Percentiles rank a stretch among this genome's conserved stretches.
Conservation (phyloP, 169 alveolate species). For the Babesia bovis region DNA sequence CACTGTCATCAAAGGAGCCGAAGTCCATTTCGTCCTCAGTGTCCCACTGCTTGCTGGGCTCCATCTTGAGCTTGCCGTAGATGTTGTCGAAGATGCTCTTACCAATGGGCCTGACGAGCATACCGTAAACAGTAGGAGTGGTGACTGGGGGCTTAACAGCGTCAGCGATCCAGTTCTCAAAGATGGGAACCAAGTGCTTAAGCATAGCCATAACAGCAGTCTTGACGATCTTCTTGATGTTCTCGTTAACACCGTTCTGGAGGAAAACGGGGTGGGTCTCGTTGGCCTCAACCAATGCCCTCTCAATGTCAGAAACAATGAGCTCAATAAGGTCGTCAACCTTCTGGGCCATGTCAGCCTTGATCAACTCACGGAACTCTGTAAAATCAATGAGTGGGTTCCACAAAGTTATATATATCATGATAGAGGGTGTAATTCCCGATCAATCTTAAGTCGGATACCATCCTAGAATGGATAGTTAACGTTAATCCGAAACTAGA, state of each 20-base stretch:
- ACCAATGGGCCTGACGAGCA: conserved; percentile 59
- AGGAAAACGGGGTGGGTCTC: conserved; percentile 18
- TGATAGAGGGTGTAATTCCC: no score
- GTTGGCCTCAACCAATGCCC: conserved; percentile 25
- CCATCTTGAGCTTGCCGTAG: conserved; percentile 51
- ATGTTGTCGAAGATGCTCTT: conserved; percentile 60
- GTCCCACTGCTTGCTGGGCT: conserved; percentile 20
- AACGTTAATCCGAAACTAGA: no score
- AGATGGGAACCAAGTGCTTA: conserved; percentile 60
- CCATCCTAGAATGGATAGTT: no score
- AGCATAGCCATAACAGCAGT: conserved; percentile 32
- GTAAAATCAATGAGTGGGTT: neutral
- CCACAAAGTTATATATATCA: no score
- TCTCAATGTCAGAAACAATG: conserved; percentile 54
- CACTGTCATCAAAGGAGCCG: conserved; percentile 18
- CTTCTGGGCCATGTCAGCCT: conserved; percentile 54
- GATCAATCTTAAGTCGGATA: no score
- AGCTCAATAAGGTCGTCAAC: conserved; percentile 57
- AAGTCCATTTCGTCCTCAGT: conserved; percentile 25
- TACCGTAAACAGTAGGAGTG: conserved; percentile 45
- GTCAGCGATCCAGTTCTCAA: conserved; percentile 61
- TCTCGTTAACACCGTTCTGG: conserved; percentile 16
- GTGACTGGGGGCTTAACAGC: conserved; percentile 67
- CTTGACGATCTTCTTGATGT: conserved; percentile 48
- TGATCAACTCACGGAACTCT: conserved; percentile 44